These are phyloP conservation scores for Rhodotorula sphaerocarpa DNA, from an alignment of 768 basidiomycete species.

Conservation along the genomic window DNA sequence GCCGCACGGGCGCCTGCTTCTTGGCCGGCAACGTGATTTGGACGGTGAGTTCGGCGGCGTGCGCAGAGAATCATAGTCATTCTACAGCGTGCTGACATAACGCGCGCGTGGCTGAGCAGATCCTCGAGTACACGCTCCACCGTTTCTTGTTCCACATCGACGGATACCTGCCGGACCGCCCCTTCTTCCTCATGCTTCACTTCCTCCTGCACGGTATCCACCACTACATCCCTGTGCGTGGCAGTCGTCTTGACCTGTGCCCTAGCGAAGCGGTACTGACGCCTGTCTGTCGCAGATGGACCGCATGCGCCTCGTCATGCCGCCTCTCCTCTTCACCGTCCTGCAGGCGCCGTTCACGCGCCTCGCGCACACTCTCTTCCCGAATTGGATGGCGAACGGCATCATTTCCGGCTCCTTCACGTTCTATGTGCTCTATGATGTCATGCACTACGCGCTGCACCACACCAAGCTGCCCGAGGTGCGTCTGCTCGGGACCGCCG, in stretches of 20 bases:
- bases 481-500: too few species aligned
- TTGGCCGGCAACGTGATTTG: slow-evolving; percentile 77
- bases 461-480: slow-evolving; percentile 23
- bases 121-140: slow-evolving; percentile 73
- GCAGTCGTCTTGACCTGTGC: too few species aligned
- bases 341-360: slow-evolving; percentile 79
- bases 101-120: background rate
- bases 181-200: slow-evolving; percentile 70
- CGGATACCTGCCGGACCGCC: slow-evolving; percentile 70
- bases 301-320: slow-evolving; percentile 89
- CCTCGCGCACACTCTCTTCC: slow-evolving; percentile 74
- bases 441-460: slow-evolving; percentile 35
- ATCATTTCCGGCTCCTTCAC: slow-evolving; percentile 71
- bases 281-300: slow-evolving; percentile 15
- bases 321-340: slow-evolving; percentile 67
- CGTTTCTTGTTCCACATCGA: slow-evolving; percentile 98
- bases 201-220: slow-evolving; percentile 93
- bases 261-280: too few species aligned
- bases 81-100: too few species aligned
- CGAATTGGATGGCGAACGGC: slow-evolving; percentile 74
- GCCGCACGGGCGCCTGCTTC: slow-evolving; percentile 62
- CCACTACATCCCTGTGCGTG: slow-evolving; percentile 78
- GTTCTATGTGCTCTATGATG: slow-evolving; percentile 46
- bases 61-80: too few species aligned
- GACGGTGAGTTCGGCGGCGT: slow-evolving; percentile 53